phyloP scores from a whole-genome alignment of 2,329 filamentous ascomycete genomes.

The Penicillium sp. region DNA sequence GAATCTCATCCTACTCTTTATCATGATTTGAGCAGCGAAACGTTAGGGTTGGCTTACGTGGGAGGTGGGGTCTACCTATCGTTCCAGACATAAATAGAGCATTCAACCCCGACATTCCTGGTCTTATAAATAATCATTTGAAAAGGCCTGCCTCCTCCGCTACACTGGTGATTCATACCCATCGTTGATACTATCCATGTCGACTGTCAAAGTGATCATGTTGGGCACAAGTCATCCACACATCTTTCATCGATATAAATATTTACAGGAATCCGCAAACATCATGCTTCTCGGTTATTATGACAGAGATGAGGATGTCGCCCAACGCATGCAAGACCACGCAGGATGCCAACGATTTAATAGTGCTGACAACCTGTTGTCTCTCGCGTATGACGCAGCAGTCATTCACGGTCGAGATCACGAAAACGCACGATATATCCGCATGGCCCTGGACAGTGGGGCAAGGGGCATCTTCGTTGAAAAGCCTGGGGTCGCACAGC shows the following conservation, averaged over 20 bases:
- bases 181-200: too few species aligned
- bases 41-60: too few species aligned
- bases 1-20: too few species aligned
- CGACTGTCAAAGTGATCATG: neutral
- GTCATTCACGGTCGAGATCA: slow-evolving; percentile 4
- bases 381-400: neutral
- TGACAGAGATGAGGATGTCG: neutral
- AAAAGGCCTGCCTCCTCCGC: too few species aligned
- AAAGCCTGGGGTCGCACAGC: neutral
- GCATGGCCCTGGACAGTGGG: slow-evolving; percentile 1
- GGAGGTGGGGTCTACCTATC: too few species aligned
- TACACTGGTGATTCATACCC: too few species aligned
- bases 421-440: slow-evolving; percentile 2
- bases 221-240: slow-evolving; percentile 6
- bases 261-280: neutral
- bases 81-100: too few species aligned
- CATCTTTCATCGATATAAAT: slow-evolving; percentile 4
- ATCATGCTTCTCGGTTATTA: neutral
- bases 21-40: too few species aligned
- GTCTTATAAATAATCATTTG: too few species aligned
- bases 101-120: too few species aligned
- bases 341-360: neutral
- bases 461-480: neutral
- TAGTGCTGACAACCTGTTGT: neutral
- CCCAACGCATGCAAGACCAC: neutral